Evolutionary conservation across 495 filamentous ascomycete genomes (phyloP).

Genomic region (Rhypophila decipiens): DNA sequence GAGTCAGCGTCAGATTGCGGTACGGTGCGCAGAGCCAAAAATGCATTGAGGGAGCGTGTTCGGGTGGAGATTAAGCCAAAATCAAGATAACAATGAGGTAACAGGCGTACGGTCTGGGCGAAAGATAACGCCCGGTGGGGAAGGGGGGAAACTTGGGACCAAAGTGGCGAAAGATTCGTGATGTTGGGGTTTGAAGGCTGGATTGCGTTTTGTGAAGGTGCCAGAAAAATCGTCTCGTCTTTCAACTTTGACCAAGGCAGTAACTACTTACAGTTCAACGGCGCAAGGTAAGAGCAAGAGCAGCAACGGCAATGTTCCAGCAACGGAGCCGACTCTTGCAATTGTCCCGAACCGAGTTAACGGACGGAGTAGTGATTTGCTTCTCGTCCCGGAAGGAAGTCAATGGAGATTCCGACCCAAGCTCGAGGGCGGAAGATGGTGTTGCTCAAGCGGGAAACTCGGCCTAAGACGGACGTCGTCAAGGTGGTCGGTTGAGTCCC

Average conservation of each 20-base stretch:
- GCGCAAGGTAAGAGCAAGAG: constrained; percentile 17
- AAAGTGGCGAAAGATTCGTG: background rate
- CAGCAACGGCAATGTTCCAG: constrained; percentile 33
- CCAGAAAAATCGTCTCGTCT: too few relatives aligned
- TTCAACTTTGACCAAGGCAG: background rate
- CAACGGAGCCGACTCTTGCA: constrained; percentile 25
- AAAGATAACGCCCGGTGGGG: constrained; percentile 1
- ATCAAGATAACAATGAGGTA: background rate
- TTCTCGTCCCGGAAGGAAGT: background rate
- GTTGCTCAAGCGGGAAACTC: too few relatives aligned
- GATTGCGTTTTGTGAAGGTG: constrained; percentile 1
- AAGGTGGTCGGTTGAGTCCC: background rate
- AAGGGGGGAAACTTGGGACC: background rate
- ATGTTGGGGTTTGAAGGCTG: too few relatives aligned
- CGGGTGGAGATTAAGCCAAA: background rate
- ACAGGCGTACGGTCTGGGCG: background rate
- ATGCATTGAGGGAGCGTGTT: background rate
- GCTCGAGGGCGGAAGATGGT: too few relatives aligned
- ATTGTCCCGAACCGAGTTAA: background rate
- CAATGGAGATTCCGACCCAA: background rate
- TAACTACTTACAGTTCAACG: constrained; percentile 15
- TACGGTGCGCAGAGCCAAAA: too few relatives aligned
- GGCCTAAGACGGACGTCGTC: too few relatives aligned
- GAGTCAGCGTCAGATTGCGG: too few relatives aligned
- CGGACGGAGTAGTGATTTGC: background rate